Evolutionary conservation across 768 basidiomycete genomes (phyloP), one percentile per base, ranked within the genome.

Genomic region (Naganishia randhawae): DNA sequence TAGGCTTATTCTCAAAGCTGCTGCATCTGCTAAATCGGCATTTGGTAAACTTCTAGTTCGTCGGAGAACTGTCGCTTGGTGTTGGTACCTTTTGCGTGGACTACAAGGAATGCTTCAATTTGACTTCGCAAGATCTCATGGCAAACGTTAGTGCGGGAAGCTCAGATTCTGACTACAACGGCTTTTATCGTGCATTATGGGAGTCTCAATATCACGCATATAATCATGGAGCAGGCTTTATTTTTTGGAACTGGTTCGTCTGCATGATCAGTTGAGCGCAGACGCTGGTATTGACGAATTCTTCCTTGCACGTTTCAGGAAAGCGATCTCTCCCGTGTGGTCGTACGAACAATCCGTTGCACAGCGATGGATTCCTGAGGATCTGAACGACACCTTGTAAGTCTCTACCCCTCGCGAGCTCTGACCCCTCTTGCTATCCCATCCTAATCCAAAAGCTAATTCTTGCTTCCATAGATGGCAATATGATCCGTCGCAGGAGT

Each of bases 121-220:
- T 66, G 50, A 33, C 50, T 35, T 51, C 53, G 16, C 22, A 25
- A 41, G 29, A 63, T 22, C 41, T 42, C 1, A 70, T 73, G 41
- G 69, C 66, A 0, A 75, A 75, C 42, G 62, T 75, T 35, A 63
- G 42, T 29, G 71, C 71, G 2, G 66, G 71, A 27, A 64, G 64
- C 45, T 71, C 71, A 52, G 74, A 76, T n/a, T 67, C 69, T 8
- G 72, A 73, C 35, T 61, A 61, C 57, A 61, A 61, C 25, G n/a
- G 71, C 29, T 76, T 76, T 63, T 66, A 73, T 45, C 69, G 75
- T 16, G 73, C 71, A 42, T 76, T 76, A 54, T 76, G 75, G 75
- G 75, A 76, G 65, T 71, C 74, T n/a, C 75, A 76, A 55, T 42
- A 50, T 33, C 66, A 75, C 50, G 75, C 71, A 14, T 76, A 74